Evolutionary conservation across 176 grass and related monocot species (phyloP), one percentile per base, ranked within the genome.

Genomic region (Canna indica): DNA sequence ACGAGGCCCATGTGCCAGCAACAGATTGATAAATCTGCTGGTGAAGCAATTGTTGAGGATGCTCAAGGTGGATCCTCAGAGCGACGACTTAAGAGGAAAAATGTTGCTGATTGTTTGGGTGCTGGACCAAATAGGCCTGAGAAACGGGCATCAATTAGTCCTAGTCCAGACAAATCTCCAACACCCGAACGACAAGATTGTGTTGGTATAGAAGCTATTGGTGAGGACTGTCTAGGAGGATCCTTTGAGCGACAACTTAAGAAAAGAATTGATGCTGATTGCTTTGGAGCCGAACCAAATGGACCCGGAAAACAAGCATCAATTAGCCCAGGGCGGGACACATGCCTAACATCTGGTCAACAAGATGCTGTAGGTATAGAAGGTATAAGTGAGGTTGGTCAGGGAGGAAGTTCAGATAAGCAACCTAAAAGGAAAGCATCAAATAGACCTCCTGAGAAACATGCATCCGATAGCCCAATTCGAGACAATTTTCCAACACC

Each of bases 1-100:
- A 32, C 48, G 0, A 78, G 75, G 34, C 79, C 76, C 64, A 58
- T 58, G 56, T 85, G 59, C 74, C 82, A 82, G 65, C 83, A 88
- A 10, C 79, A 68, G 16, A 64, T 58, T 15, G 72, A 84, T 73
- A 90, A 77, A 82, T 76, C 68, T 70, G 48, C 74, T 22, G n/a
- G 15, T 62, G 83, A 76, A 71, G 85, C 69, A 79, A 72, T 72
- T 32, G 13, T 33, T 59, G 32, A 29, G 3, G 65, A 77, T n/a
- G 44, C 26, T 69, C 63, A 45, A 39, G 50, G 75, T 27, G 62
- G 59, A 47, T 47, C 61, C 28, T 29, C 31, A 36, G 74, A 53
- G 29, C 28, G 22, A 17, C 61, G 28, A 36, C 60, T 47, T 15
- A 67, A 76, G 59, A 48, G 74, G 61, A 76, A 76, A 76, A 28